Percentiles rank a stretch among this genome's conserved stretches.
Evolutionary conservation across 1,284 basidiomycete species (phyloP).

Genomic region (Apiotrichum mycotoxinovorans): DNA sequence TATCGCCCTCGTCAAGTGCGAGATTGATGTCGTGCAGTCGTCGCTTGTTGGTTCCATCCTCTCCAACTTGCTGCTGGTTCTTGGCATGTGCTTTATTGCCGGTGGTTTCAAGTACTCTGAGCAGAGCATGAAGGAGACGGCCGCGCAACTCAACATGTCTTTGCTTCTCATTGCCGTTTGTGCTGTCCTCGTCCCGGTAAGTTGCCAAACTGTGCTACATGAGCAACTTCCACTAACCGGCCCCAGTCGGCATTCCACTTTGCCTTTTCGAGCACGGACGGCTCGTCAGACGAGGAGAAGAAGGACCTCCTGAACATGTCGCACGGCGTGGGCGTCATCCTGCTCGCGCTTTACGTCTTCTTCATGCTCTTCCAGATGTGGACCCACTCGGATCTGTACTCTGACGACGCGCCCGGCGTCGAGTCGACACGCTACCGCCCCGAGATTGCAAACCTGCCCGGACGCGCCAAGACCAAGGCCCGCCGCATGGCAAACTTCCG

Average conservation of each 20-base stretch:
- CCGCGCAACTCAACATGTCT: conserved; percentile 52
- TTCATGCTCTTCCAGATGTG: conserved; percentile 83
- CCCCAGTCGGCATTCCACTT: conserved; percentile 52
- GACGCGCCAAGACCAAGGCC: conserved; percentile 24
- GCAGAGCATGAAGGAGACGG: conserved; percentile 48
- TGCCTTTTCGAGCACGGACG: conserved; percentile 41
- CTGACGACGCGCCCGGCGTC: conserved; percentile 32
- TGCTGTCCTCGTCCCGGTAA: conserved; percentile 49
- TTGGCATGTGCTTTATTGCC: conserved; percentile 63
- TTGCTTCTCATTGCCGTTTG: conserved; percentile 54
- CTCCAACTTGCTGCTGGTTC: conserved; percentile 79
- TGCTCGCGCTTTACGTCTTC: conserved; percentile 65
- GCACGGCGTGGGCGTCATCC: conserved; percentile 74
- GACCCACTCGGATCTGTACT: conserved; percentile 72
- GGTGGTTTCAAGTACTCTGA: conserved; percentile 50
- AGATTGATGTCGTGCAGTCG: conserved; percentile 82
- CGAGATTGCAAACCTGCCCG: conserved; percentile 28
- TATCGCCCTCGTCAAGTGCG: conserved; percentile 74
- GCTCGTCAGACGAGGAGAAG: conserved; percentile 46
- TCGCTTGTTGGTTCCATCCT: conserved; percentile 63
- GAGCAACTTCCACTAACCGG: background rate
- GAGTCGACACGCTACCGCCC: conserved; percentile 41
- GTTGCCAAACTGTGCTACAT: background rate
- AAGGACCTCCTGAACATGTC: conserved; percentile 65
- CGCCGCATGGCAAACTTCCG: conserved; percentile 20